These are phyloP conservation scores for Bothia castanella DNA, from an alignment of 1,284 basidiomycete species.

Conservation along the genomic window DNA sequence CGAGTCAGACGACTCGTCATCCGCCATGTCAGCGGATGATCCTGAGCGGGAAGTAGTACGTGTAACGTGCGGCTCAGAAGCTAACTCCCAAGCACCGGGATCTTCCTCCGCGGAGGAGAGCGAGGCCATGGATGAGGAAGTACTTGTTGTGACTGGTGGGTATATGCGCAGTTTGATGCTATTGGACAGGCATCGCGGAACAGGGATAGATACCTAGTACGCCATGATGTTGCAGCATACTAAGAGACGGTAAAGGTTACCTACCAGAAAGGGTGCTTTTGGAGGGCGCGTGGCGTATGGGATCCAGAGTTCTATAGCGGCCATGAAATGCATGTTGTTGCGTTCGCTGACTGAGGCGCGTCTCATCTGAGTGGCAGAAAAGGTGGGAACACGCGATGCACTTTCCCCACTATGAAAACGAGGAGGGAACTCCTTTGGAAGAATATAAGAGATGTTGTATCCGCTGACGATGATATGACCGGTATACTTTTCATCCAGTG, in stretches of 20 bases:
- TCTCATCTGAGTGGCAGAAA: conserved; percentile 41
- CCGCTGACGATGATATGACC: conserved; percentile 72
- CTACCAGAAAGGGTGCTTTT: conserved; percentile 64
- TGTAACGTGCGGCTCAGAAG: conserved; percentile 71
- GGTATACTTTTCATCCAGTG: conserved; percentile 61
- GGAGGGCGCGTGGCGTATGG: conserved; percentile 65
- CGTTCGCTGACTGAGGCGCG: conserved; percentile 54
- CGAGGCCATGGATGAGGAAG: conserved; percentile 64
- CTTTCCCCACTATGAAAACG: conserved; percentile 37
- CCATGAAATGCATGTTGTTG: conserved; percentile 66
- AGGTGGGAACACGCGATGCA: conserved; percentile 32
- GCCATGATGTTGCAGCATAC: conserved; percentile 5
- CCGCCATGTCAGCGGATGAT: conserved; percentile 66
- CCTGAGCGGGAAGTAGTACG: conserved; percentile 51
- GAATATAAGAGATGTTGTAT: conserved; percentile 70
- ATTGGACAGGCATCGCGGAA: conserved; percentile 72
- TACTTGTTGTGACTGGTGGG: conserved; percentile 44
- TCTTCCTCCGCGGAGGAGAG: conserved; percentile 72
- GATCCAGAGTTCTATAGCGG: conserved; percentile 69
- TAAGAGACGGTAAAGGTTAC: conserved; percentile 23
- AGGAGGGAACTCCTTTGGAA: conserved; percentile 68
- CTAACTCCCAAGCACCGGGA: conserved; percentile 64
- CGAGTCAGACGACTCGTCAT: conserved; percentile 77
- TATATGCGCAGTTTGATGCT: conserved; percentile 69
- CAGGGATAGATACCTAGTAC: conserved; percentile 63